Evolutionary conservation across 768 basidiomycete genomes (phyloP), one percentile per base, ranked within the genome.

Genomic region (Polyporus arcularius): DNA sequence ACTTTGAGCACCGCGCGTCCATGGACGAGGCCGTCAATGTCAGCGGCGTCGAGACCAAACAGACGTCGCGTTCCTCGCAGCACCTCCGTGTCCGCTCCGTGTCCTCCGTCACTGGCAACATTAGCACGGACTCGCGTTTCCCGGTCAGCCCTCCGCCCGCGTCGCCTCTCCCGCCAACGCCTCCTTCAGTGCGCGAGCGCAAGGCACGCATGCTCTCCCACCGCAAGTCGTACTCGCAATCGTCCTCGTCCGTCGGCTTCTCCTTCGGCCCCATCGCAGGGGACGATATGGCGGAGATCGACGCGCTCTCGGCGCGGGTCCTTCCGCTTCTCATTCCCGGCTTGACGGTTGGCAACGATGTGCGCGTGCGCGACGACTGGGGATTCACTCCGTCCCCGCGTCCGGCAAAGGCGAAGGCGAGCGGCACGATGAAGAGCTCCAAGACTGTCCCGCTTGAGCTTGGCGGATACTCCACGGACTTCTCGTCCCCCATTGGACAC

Each of bases 81-180:
- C 88, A 89, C 68, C 80, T 88, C 57, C 87, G 88, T 38, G 79
- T 84, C 5, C 82, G 85, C 40, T 89, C 87, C 3, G 75, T 79
- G 4, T 79, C 86, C 2, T 86, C 85, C 8, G 68, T 82, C 58
- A 78, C 71, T 61, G 72, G 71, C 30, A 77, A 79, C 50, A 75
- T 77, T 66, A 45, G 57, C 41, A 32, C 39, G 32, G 62, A 62
- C 38, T 55, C 61, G 35, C 66, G 66, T 52, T 67, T 67, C 64
- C 74, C 52, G 66, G 76, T 69, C 53, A 78, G 73, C 67, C 84
- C 85, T 10, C 88, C 89, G 32, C 88, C 89, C 4, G 78, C 85
- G 1, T 82, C 84, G 65, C 88, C 89, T 10, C 80, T 90, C 38
- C 88, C 89, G 11, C 88, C 89, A 2, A 91, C 88, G n/a, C 88